Evolutionary conservation across 2,329 filamentous ascomycete species (phyloP).

Genomic region (Rutstroemia sp.): DNA sequence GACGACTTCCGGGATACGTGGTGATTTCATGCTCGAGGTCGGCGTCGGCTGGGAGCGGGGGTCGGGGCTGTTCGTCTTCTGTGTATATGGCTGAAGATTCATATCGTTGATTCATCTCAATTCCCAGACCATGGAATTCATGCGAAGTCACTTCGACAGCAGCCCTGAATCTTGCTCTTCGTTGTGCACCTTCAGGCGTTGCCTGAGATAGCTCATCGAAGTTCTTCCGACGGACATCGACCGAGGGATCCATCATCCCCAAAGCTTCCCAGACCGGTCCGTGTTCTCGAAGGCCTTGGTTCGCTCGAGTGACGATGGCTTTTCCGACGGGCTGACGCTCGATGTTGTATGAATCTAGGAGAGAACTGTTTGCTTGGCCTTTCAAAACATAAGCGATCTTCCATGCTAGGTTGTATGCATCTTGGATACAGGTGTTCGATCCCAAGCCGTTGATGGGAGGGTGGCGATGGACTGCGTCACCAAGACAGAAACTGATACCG

Average conservation of each 20-base stretch:
- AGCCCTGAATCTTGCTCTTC: slow-evolving; percentile 7
- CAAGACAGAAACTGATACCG: slow-evolving; percentile 35
- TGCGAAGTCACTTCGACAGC: neutral
- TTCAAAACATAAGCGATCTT: slow-evolving; percentile 42
- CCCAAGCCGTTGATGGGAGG: slow-evolving; percentile 50
- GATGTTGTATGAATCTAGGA: slow-evolving; percentile 37
- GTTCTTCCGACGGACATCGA: slow-evolving; percentile 16
- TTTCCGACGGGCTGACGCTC: slow-evolving; percentile 45
- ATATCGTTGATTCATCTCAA: slow-evolving; percentile 24
- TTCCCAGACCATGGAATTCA: slow-evolving; percentile 20
- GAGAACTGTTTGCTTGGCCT: slow-evolving; percentile 31
- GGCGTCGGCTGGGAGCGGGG: slow-evolving; percentile 13
- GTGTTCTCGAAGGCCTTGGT: slow-evolving; percentile 45
- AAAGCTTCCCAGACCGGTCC: slow-evolving; percentile 37
- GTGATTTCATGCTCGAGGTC: slow-evolving; percentile 18
- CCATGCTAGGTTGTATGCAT: slow-evolving; percentile 50
- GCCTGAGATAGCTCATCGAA: slow-evolving; percentile 8
- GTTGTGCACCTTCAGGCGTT: slow-evolving; percentile 10
- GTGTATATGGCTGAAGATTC: slow-evolving; percentile 12
- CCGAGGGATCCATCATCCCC: slow-evolving; percentile 31
- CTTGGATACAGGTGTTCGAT: slow-evolving; percentile 51
- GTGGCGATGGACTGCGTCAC: slow-evolving; percentile 51
- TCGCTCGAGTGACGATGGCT: slow-evolving; percentile 38
- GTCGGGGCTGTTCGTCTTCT: slow-evolving; percentile 14
- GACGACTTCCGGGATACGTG: slow-evolving; percentile 23